Conservation (phyloP, 352 stramenopile genomes). For the Globisporangium cystogenes region DNA sequence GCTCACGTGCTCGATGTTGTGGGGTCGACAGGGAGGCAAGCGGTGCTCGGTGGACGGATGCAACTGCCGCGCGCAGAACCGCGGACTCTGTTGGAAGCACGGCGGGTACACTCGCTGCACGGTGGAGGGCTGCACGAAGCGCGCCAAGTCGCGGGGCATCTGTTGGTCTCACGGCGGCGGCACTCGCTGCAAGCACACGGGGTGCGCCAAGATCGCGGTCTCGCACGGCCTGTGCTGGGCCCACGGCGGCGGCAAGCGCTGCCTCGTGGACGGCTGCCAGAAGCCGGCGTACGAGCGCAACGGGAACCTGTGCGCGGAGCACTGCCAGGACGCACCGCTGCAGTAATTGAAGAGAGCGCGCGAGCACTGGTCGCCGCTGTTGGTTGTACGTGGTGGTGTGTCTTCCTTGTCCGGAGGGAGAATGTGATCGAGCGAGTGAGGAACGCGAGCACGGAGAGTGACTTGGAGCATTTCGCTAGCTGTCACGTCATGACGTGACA, state of each 20-base stretch:
- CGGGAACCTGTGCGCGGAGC: constrained; percentile 42
- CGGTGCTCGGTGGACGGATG: constrained; percentile 32
- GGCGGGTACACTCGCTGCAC: constrained; percentile 49
- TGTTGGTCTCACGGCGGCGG: constrained; percentile 28
- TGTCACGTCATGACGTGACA: too few relatives aligned
- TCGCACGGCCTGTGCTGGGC: constrained; percentile 49
- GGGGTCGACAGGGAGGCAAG: constrained; percentile 23
- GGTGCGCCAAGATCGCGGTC: constrained; percentile 52
- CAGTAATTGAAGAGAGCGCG: neutral
- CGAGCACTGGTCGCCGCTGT: too few relatives aligned
- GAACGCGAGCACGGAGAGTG: too few relatives aligned
- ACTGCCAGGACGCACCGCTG: constrained; percentile 9
- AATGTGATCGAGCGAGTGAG: neutral
- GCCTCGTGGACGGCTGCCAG: constrained; percentile 23
- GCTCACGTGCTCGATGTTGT: neutral
- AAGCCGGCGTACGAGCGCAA: constrained; percentile 59
- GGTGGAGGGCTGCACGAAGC: constrained; percentile 43
- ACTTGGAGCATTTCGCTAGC: too few relatives aligned
- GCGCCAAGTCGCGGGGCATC: constrained; percentile 23
- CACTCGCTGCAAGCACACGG: constrained; percentile 38
- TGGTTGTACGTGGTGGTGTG: too few relatives aligned
- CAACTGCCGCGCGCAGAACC: constrained; percentile 33
- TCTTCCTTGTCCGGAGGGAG: too few relatives aligned
- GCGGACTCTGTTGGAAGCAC: constrained; percentile 36
- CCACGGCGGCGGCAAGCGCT: constrained; percentile 43